Conservation (phyloP, 192 early-diverging fungal species). For the Paraglomus brasilianum region DNA sequence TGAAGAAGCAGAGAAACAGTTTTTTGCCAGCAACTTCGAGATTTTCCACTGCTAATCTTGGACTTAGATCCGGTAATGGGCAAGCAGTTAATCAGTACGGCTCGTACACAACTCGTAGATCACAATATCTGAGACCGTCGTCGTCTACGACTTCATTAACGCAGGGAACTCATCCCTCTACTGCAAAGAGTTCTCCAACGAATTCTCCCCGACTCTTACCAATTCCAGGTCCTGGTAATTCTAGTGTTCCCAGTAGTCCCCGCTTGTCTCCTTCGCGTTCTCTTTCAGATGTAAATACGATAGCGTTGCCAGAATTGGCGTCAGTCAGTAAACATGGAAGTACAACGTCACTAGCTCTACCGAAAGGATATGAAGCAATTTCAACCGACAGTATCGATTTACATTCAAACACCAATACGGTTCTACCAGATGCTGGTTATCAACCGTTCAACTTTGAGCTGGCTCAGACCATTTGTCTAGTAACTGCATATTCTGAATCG, state of each 20-base stretch:
- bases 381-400: conserved; percentile 19
- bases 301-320: too few relatives aligned
- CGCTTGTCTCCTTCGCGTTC: background rate
- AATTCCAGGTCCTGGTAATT: too few relatives aligned
- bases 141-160: background rate
- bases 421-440: conserved; percentile 44
- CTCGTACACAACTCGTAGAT: background rate
- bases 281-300: background rate
- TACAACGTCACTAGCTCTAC: background rate
- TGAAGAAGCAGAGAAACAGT: background rate
- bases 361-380: background rate
- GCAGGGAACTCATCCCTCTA: background rate
- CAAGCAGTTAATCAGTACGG: background rate
- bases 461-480: conserved; percentile 67
- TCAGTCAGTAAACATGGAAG: background rate
- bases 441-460: conserved; percentile 54
- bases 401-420: conserved; percentile 36
- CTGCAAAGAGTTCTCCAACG: background rate
- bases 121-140: background rate
- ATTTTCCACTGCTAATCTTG: background rate
- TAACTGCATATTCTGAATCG: conserved; percentile 80
- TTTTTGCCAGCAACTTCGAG: background rate
- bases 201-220: background rate
- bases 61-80: background rate
- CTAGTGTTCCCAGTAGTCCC: too few relatives aligned